Conservation (phyloP, 2,329 filamentous ascomycete species). For the Coleophoma cylindrospora region DNA sequence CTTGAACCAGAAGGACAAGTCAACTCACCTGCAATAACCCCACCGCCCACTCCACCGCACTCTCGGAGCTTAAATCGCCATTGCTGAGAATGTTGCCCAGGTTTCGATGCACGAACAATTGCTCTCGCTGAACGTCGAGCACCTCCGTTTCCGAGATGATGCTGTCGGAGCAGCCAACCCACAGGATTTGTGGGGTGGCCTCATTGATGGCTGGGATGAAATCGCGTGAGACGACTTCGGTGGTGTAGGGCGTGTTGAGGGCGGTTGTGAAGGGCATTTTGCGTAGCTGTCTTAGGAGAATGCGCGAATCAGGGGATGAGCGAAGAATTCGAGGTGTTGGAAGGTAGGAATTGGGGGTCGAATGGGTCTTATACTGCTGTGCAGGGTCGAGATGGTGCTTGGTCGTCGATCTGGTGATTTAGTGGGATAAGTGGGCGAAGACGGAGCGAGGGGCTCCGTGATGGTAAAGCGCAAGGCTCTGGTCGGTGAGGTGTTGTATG, state of each 20-base stretch:
- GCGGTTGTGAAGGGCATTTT: background rate
- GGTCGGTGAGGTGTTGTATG: too few relatives aligned
- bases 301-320: background rate
- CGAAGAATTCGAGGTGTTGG: background rate
- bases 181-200: background rate
- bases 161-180: constrained; percentile 3
- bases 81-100: constrained; percentile 61
- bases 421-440: too few relatives aligned
- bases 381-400: too few relatives aligned
- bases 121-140: background rate
- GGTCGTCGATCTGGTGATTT: too few relatives aligned
- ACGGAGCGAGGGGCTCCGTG: too few relatives aligned
- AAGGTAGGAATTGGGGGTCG: too few relatives aligned
- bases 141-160: constrained; percentile 1
- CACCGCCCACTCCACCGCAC: constrained; percentile 62
- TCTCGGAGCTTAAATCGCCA: constrained; percentile 53
- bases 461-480: too few relatives aligned
- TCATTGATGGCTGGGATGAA: background rate
- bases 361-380: too few relatives aligned
- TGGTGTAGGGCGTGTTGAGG: background rate
- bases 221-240: background rate
- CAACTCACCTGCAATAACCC: constrained; percentile 48
- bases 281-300: too few relatives aligned
- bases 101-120: constrained; percentile 26
- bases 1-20: background rate